Percentiles rank a stretch among this genome's conserved stretches.
phyloP scores from a whole-genome alignment of 345 rosid species.

The Eucalyptus cloeziana region DNA sequence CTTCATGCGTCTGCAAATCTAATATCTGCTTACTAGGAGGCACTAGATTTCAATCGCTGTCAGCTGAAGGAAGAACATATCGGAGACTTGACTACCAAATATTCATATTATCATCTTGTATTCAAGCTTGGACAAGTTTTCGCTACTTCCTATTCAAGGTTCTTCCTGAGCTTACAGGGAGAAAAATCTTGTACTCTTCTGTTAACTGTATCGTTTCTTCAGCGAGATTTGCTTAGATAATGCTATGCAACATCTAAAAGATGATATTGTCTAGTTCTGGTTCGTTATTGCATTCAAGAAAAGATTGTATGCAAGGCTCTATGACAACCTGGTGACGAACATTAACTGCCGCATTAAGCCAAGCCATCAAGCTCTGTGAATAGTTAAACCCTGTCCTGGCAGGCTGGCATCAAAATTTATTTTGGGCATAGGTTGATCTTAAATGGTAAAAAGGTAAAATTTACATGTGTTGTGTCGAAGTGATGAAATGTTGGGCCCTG shows the following conservation, averaged over 20 bases:
- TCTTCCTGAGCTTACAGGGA: not conserved
- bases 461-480: not conserved
- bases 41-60: not conserved
- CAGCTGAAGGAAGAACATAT: not conserved
- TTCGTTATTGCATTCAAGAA: not conserved
- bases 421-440: not conserved
- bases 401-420: not conserved
- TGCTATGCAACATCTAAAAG: not conserved
- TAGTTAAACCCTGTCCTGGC: not conserved
- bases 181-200: not conserved
- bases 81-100: not conserved
- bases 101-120: not conserved
- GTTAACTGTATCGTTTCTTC: not conserved
- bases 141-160: not conserved
- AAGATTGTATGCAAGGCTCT: not conserved
- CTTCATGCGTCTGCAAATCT: not conserved
- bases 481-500: not conserved
- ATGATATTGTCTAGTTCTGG: not conserved
- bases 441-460: not conserved
- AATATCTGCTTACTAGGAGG: not conserved
- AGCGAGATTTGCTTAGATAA: not conserved
- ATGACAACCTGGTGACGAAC: not conserved
- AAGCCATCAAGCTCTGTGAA: not conserved
- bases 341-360: not conserved
- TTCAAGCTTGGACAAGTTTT: not conserved